Percentiles rank a stretch among this genome's conserved stretches.
Evolutionary conservation across 2,329 filamentous ascomycete species (phyloP).

Genomic region (Xylariomycetidae sp.): DNA sequence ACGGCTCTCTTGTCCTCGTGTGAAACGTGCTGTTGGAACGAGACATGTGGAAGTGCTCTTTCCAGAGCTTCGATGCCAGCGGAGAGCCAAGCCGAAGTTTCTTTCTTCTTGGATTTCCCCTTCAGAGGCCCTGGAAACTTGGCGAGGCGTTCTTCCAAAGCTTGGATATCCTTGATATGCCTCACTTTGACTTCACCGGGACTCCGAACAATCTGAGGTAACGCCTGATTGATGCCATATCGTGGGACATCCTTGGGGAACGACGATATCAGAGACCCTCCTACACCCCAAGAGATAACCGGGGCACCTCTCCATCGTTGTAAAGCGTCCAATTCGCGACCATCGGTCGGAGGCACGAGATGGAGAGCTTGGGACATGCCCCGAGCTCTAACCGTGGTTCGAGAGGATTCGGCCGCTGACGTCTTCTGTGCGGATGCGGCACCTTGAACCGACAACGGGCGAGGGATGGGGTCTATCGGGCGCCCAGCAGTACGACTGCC

Average conservation of each 20-base stretch:
- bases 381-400: constrained; percentile 36
- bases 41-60: constrained; percentile 45
- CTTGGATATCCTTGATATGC: constrained; percentile 68
- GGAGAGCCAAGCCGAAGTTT: constrained; percentile 75
- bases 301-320: constrained; percentile 89
- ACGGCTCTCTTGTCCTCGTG: constrained; percentile 66
- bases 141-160: constrained; percentile 65
- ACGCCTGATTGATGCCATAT: constrained; percentile 68
- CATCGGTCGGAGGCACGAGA: constrained; percentile 59
- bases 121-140: constrained; percentile 89
- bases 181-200: constrained; percentile 79
- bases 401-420: constrained; percentile 11
- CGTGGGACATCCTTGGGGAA: constrained; percentile 88
- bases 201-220: constrained; percentile 75
- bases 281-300: constrained; percentile 82
- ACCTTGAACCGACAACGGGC: constrained; percentile 50
- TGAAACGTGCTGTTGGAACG: constrained; percentile 45
- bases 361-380: constrained; percentile 52
- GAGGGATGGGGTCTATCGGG: constrained; percentile 40
- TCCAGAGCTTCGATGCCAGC: constrained; percentile 72
- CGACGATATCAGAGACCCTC: constrained; percentile 74
- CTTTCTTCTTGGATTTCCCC: constrained; percentile 93
- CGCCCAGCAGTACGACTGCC: constrained; percentile 30
- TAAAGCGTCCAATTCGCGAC: constrained; percentile 68
- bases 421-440: constrained; percentile 33